Evolutionary conservation across 495 filamentous ascomycete species (phyloP).

Genomic region (Immersiella caudata): DNA sequence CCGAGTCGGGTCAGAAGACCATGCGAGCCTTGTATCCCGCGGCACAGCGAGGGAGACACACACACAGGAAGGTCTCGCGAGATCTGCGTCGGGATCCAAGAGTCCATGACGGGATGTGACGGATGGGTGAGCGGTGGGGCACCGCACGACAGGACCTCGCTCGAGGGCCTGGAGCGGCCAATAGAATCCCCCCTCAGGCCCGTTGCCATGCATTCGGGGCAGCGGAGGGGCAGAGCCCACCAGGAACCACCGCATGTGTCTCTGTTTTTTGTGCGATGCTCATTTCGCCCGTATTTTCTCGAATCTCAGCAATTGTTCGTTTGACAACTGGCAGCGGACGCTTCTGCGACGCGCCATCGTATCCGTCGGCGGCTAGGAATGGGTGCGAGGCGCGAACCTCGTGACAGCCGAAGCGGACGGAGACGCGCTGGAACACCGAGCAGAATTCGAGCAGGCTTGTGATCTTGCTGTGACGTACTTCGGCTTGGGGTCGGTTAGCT

Average conservation of each 20-base stretch:
- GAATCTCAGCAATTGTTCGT: neutral
- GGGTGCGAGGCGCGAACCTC: neutral
- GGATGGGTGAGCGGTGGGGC: constrained; percentile 16
- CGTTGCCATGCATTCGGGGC: constrained; percentile 13
- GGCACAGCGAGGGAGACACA: neutral
- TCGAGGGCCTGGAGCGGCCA: neutral
- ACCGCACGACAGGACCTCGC: constrained; percentile 1
- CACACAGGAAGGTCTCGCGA: neutral
- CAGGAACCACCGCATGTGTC: neutral
- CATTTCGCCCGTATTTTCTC: neutral
- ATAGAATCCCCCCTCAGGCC: neutral
- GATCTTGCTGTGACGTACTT: constrained; percentile 36
- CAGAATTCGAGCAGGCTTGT: constrained; percentile 32
- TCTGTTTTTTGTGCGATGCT: neutral
- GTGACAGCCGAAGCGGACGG: neutral
- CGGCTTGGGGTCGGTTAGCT: constrained; percentile 52
- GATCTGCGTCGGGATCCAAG: neutral
- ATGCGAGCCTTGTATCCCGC: neutral
- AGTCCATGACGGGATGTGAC: constrained; percentile 31
- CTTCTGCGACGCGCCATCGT: neutral
- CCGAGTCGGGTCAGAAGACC: constrained; percentile 18
- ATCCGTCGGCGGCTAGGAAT: constrained; percentile 1
- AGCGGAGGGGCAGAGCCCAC: constrained; percentile 15
- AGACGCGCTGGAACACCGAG: neutral
- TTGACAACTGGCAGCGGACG: constrained; percentile 1